Evolutionary conservation across 148 eudicot species (phyloP).

Genomic region (Fagopyrum homotropicum): DNA sequence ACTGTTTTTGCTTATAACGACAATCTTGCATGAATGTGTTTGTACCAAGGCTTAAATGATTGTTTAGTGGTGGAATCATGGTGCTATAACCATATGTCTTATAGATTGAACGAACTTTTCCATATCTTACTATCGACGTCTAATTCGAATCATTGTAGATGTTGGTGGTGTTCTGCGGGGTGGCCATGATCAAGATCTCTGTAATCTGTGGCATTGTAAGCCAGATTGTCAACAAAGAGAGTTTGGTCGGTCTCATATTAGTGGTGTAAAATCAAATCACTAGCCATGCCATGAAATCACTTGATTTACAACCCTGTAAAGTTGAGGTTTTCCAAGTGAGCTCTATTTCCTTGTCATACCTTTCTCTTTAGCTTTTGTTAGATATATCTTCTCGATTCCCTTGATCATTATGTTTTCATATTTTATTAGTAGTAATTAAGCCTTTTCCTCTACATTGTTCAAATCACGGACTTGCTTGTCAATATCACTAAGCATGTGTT

Average conservation of each 20-base stretch:
- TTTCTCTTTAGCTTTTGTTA: neutral
- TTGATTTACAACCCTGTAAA: slow-evolving; percentile 51
- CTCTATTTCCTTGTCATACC: neutral
- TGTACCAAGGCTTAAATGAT: neutral
- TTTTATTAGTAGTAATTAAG: neutral
- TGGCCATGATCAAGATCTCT: slow-evolving; percentile 49
- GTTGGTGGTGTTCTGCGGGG: slow-evolving; percentile 59
- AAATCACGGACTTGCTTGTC: slow-evolving; percentile 89
- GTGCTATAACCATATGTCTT: neutral
- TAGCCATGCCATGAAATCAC: slow-evolving; percentile 60
- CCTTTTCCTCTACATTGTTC: neutral
- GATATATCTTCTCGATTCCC: too few species aligned
- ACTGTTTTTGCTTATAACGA: neutral
- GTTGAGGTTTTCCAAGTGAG: slow-evolving; percentile 87
- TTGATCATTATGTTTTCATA: neutral
- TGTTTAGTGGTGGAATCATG: neutral
- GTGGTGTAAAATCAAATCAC: slow-evolving; percentile 65
- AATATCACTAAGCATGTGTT: slow-evolving; percentile 76
- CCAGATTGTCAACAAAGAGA: slow-evolving; percentile 54
- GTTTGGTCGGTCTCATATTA: slow-evolving; percentile 57
- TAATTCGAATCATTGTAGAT: slow-evolving; percentile 37
- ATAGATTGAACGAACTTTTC: neutral
- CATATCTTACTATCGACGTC: too few species aligned
- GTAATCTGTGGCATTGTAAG: slow-evolving; percentile 45
- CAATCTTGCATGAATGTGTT: neutral